Percentiles rank a stretch among this genome's conserved stretches.
Evolutionary conservation across 495 filamentous ascomycete species (phyloP).

Genomic region (Evernia prunastri): DNA sequence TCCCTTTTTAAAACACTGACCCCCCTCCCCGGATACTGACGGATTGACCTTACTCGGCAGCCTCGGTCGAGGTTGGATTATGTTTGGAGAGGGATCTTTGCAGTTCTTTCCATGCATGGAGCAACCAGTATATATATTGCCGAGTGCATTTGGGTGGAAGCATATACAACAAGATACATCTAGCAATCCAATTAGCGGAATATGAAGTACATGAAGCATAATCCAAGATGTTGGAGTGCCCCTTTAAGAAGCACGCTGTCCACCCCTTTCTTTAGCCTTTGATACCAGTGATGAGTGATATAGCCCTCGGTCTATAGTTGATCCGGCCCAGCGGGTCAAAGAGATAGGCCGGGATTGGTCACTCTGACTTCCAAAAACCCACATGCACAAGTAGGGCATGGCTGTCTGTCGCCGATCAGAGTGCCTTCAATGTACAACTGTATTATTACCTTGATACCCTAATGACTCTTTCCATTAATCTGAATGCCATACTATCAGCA

Average conservation of each 20-base stretch:
- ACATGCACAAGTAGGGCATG: neutral
- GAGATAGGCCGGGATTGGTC: neutral
- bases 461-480: slow-evolving; percentile 6
- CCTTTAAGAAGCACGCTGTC: neutral
- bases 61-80: neutral
- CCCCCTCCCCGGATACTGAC: too few species aligned
- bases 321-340: neutral
- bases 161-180: neutral
- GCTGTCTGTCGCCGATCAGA: neutral
- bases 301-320: neutral
- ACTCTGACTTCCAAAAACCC: neutral
- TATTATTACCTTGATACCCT: slow-evolving; percentile 12
- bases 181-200: slow-evolving; percentile 3
- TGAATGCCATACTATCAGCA: slow-evolving; percentile 7
- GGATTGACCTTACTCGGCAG: neutral
- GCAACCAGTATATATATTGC: neutral
- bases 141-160: neutral
- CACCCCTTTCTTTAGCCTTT: neutral
- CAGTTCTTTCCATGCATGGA: neutral
- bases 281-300: neutral
- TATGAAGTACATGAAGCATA: neutral
- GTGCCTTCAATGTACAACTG: neutral
- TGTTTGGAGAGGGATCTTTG: neutral
- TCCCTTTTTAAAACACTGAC: too few species aligned
- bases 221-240: neutral